Evolutionary conservation across 2,329 filamentous ascomycete genomes (phyloP).

Genomic region (Zasmidium angulare): DNA sequence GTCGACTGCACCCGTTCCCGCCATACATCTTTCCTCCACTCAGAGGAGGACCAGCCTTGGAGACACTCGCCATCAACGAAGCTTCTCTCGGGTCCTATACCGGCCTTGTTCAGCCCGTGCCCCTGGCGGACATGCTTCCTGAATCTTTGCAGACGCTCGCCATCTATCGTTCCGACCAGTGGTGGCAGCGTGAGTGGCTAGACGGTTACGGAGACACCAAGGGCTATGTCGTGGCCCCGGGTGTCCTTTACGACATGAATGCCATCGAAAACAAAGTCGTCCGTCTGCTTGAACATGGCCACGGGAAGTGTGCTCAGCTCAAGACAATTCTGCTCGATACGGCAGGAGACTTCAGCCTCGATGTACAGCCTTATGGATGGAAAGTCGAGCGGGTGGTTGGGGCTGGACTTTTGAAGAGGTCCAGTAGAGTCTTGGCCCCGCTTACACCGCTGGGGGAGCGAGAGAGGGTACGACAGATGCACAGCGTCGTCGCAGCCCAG

Average conservation of each 20-base stretch:
- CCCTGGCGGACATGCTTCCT: neutral
- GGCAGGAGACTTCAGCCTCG: neutral
- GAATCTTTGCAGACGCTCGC: neutral
- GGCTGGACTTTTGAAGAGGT: neutral
- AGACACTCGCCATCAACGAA: slow-evolving; percentile 1
- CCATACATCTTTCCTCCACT: neutral
- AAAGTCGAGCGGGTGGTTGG: slow-evolving; percentile 2
- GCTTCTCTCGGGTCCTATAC: neutral
- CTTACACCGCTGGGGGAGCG: neutral
- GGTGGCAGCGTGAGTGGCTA: too few relatives aligned
- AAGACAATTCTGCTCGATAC: slow-evolving; percentile 3
- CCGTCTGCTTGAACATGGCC: neutral
- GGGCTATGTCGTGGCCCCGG: neutral
- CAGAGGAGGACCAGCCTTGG: neutral
- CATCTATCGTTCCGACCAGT: slow-evolving; percentile 1
- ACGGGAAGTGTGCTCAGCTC: neutral
- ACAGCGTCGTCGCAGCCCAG: too few relatives aligned
- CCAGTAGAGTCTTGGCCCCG: slow-evolving; percentile 7
- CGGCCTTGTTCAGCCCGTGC: neutral
- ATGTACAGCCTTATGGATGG: slow-evolving; percentile 6
- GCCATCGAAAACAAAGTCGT: slow-evolving; percentile 6
- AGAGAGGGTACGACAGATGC: neutral
- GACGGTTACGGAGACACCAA: neutral
- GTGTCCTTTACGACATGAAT: neutral
- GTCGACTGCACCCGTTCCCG: neutral